These are phyloP conservation scores for Penicillium angulare DNA, from an alignment of 495 filamentous ascomycete genomes.

Conservation along the genomic window DNA sequence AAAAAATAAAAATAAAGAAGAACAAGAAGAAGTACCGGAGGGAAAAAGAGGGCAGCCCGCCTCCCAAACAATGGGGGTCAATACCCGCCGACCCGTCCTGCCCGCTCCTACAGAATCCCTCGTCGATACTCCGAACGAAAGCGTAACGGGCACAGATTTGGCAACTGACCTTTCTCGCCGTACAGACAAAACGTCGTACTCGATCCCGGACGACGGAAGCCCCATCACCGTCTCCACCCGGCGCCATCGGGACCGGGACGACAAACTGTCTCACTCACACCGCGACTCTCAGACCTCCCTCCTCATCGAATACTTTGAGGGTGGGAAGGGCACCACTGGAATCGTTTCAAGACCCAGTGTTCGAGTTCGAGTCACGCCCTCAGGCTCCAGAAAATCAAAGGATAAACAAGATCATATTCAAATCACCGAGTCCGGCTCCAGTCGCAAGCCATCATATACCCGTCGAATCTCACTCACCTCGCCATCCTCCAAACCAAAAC, in stretches of 20 bases:
- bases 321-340: slow-evolving; percentile 63
- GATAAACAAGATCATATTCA: slow-evolving; percentile 71
- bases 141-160: slow-evolving; percentile 67
- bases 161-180: slow-evolving; percentile 74
- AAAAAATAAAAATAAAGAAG: slow-evolving; percentile 3
- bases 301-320: slow-evolving; percentile 97
- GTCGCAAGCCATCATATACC: slow-evolving; percentile 63
- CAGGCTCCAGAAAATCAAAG: slow-evolving; percentile 54
- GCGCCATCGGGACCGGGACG: slow-evolving; percentile 52
- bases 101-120: slow-evolving; percentile 80
- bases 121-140: slow-evolving; percentile 57
- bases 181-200: slow-evolving; percentile 81
- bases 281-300: slow-evolving; percentile 83
- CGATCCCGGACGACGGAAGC: slow-evolving; percentile 92
- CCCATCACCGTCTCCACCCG: slow-evolving; percentile 82
- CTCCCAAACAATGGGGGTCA: slow-evolving; percentile 65
- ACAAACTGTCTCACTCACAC: slow-evolving; percentile 48
- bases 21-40: slow-evolving; percentile 1
- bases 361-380: slow-evolving; percentile 90
- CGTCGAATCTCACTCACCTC: slow-evolving; percentile 60
- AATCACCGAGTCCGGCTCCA: slow-evolving; percentile 72
- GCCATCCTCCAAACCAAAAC: slow-evolving; percentile 53
- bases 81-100: slow-evolving; percentile 65
- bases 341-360: slow-evolving; percentile 79
- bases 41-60: neutral